Conservation (phyloP, 2,329 filamentous ascomycete species). For the Epichloe uncinata region DNA sequence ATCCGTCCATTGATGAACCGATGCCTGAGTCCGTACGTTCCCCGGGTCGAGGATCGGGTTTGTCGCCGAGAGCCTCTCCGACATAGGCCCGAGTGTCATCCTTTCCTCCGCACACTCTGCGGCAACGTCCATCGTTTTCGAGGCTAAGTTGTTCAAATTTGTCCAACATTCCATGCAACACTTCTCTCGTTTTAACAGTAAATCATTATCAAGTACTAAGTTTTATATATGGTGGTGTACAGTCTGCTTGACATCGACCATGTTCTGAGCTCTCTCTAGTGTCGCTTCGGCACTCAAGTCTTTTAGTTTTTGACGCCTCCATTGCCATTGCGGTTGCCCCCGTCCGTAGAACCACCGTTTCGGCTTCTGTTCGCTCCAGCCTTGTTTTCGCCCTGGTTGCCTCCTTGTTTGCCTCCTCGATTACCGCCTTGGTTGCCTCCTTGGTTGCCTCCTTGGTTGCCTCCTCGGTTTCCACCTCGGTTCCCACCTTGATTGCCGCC, state of each 20-base stretch:
- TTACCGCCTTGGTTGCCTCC: not conserved
- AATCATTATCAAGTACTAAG: not conserved
- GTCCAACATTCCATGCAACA: no score
- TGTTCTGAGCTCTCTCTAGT: not conserved
- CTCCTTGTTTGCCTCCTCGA: not conserved
- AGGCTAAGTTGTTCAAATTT: no score
- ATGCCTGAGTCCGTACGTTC: no score
- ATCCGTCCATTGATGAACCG: no score
- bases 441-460: not conserved
- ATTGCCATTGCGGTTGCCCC: conserved; percentile 5
- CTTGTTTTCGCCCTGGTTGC: not conserved
- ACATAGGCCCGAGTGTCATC: no score
- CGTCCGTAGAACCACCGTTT: not conserved
- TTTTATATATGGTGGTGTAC: not conserved
- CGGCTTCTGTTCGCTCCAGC: not conserved
- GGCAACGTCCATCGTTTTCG: no score
- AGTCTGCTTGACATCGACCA: not conserved
- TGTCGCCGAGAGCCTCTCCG: no score
- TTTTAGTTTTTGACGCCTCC: not conserved
- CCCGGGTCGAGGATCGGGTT: no score
- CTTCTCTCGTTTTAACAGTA: no score
- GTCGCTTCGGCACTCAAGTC: no score
- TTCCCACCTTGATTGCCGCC: no score
- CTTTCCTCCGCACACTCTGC: no score
- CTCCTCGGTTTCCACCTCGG: not conserved